Evolutionary conservation across 352 stramenopile genomes (phyloP), one percentile per base, ranked within the genome.

Genomic region (Pilasporangium apinafurcum): DNA sequence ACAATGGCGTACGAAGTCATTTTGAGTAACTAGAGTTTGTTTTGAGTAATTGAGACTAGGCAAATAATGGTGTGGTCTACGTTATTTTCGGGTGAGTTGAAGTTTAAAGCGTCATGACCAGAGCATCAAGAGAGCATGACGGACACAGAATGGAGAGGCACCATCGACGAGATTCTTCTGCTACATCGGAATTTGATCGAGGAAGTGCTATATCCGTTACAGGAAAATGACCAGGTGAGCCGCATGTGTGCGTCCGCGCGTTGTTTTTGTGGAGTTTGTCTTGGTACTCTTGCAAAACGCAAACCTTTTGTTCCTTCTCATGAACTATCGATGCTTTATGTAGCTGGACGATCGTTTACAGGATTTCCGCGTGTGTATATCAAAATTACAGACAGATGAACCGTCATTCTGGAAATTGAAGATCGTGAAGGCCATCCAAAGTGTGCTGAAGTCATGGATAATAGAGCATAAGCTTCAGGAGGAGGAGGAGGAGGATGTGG

Each of bases 361-460:
- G 12, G 22, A 27, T 13, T 84, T 86, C 22, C 49, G 66, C 28
- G 35, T 14, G 2, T 63, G 44, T 1, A 35, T 84, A 10, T 14
- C 65, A 26, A 42, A 37, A 20, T 37, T 82, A 3, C 44, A 65
- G 10, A 16, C 34, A 0, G 47, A 63, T 5, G 74, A 86, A 39
- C 66, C 70, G 18, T 53, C 50, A 0, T 81, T 84, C 34, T 86
- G 74, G 74, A 53, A 84, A 41, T 45, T 84, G 21, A 53, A 56
- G 10, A 37, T 83, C 22, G 60, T 75, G 13, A 25, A 78, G 26
- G 60, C 46, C 26, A 69, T 87, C 14, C 53, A 55, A 8, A 16
- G 50, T 2, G 44, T 56, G 7, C 16, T 67, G 1, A 51, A 65
- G 25, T 16, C 46, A 12, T 53, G 47, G 3, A 18, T 59, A 6